These are phyloP conservation scores for Tetrahymena thermophila DNA, from an alignment of 73 alveolate genomes.

Conservation along the genomic window DNA sequence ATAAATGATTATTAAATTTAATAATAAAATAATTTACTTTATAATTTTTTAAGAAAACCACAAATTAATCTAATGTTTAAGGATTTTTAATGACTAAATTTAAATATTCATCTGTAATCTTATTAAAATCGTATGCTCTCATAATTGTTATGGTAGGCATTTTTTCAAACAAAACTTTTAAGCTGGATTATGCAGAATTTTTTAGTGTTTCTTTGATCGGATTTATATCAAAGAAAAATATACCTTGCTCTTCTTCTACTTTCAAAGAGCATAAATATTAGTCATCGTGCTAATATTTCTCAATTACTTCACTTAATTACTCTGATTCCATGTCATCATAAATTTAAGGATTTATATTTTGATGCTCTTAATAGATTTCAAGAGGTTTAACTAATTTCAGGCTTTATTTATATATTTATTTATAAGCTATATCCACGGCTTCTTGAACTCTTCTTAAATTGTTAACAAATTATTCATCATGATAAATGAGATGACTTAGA, in stretches of 20 bases:
- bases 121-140: background rate
- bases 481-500: background rate
- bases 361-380: background rate
- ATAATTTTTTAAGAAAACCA: background rate
- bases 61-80: background rate
- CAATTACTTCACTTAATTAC: conserved; percentile 38
- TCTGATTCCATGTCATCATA: background rate
- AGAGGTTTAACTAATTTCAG: background rate
- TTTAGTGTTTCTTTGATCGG: conserved; percentile 46
- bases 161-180: background rate
- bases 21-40: background rate
- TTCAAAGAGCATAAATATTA: conserved; percentile 45
- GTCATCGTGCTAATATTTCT: conserved; percentile 37
- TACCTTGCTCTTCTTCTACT: conserved; percentile 47
- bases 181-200: conserved; percentile 32
- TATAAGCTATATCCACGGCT: background rate
- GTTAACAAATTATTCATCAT: background rate
- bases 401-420: background rate
- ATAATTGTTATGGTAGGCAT: background rate
- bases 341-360: background rate
- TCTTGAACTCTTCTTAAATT: background rate
- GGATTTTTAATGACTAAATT: background rate
- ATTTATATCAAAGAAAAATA: conserved; percentile 57
- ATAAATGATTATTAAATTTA: background rate
- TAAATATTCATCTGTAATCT: background rate